These are phyloP conservation scores for Urochloa ruziziensis DNA, from an alignment of 176 grass and related monocot species.

Conservation along the genomic window DNA sequence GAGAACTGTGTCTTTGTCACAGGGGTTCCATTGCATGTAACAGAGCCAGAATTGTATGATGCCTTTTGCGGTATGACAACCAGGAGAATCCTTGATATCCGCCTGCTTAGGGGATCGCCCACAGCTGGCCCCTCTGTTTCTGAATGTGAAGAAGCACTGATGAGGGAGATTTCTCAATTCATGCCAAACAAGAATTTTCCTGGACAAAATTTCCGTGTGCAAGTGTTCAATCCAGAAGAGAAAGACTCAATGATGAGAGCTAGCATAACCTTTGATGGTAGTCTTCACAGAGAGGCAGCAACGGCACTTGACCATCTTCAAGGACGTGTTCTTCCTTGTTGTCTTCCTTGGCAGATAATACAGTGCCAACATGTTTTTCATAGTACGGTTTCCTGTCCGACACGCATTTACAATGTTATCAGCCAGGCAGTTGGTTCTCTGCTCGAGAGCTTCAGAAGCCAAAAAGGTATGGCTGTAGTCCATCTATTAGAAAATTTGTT, in stretches of 20 bases:
- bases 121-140: constrained; percentile 20
- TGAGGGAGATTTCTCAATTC: constrained; percentile 64
- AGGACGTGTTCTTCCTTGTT: constrained; percentile 66
- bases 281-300: constrained; percentile 84
- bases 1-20: constrained; percentile 70
- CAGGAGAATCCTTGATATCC: constrained; percentile 65
- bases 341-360: constrained; percentile 80
- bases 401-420: constrained; percentile 64
- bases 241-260: constrained; percentile 65
- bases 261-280: constrained; percentile 77
- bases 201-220: constrained; percentile 68
- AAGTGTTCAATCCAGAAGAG: constrained; percentile 59
- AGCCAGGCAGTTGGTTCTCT: constrained; percentile 51
- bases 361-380: constrained; percentile 85
- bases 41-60: constrained; percentile 69
- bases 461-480: constrained; percentile 54
- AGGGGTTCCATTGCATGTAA: constrained; percentile 61
- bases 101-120: constrained; percentile 46
- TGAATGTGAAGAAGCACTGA: constrained; percentile 62
- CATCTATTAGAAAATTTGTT: constrained; percentile 11
- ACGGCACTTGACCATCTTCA: constrained; percentile 81
- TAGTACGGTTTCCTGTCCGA: constrained; percentile 67
- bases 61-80: constrained; percentile 47
- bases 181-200: constrained; percentile 78
- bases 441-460: constrained; percentile 56